These are phyloP conservation scores for Psilocybe mexicana DNA, from an alignment of 1,284 basidiomycete species.

Conservation along the genomic window DNA sequence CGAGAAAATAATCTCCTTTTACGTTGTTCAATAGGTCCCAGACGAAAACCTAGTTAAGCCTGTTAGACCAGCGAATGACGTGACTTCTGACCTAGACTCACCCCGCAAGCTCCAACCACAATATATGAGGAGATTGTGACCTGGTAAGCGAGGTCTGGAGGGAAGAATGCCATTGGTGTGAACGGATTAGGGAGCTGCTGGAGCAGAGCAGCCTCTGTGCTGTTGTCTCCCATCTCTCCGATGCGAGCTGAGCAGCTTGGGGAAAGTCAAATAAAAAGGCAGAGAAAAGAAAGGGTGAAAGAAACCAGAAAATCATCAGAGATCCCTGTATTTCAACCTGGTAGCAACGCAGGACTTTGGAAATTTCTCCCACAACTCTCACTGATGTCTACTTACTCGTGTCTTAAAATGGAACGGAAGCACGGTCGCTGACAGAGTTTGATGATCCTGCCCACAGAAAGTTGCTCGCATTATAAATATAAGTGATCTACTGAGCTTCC, in stretches of 20 bases:
- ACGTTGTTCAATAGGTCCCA: constrained; percentile 30
- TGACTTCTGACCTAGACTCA: neutral
- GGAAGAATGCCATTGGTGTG: constrained; percentile 13
- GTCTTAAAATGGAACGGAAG: neutral
- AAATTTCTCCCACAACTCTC: neutral
- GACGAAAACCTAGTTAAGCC: constrained; percentile 22
- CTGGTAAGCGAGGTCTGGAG: constrained; percentile 9
- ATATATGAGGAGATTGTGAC: constrained; percentile 6
- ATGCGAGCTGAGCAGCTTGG: neutral
- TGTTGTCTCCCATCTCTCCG: neutral
- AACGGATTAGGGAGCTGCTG: constrained; percentile 13
- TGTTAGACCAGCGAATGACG: no score
- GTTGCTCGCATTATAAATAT: no score
- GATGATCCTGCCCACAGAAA: no score
- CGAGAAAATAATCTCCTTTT: constrained; percentile 24
- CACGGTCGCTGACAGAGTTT: no score
- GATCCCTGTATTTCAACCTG: neutral
- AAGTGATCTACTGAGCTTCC: no score
- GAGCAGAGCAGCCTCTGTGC: neutral
- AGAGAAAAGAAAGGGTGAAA: neutral
- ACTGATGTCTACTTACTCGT: neutral
- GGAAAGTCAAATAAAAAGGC: neutral
- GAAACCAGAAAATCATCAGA: neutral
- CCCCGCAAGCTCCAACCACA: constrained; percentile 4
- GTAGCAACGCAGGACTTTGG: neutral